Base-by-base conservation (phyloP, 768 basidiomycete species). In the Wakefieldia striispora region DNA sequence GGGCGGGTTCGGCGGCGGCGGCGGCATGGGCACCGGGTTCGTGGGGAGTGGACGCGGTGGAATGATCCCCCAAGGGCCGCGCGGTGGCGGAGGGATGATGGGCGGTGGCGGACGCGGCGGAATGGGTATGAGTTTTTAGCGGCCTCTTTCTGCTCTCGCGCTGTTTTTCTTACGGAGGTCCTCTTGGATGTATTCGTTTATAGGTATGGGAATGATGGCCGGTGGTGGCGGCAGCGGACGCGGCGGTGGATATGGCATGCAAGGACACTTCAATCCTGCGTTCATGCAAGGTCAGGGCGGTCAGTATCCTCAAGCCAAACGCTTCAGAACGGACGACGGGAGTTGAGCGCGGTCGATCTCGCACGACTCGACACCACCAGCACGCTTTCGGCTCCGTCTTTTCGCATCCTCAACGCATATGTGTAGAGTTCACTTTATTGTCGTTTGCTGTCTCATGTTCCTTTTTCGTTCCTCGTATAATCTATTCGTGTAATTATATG, bases 221-320 rank as follows among this genome's bases (percentile, higher is more conserved):
- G 63, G 68, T 41, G 76, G 70, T 21, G 75, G 75, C 38, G 40
- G 51, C 31, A 19, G 42, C 35, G 55, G 46, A 46, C 44, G 45
- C 67, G 49, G 79, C 45, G 76, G 79, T 43, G 76, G 76, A 39
- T 76, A 74, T 64, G 75, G 71, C 52, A 72, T 69, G 55, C 75
- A 75, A 59, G 84, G 85, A 14, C 84, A 88, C 70, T 82, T 85
- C 72, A 88, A 88, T 63, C 85, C 86, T 3, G 82, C 84, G 19
- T 88, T 89, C 64, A 81, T 84, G 74, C 77, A 75, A 60, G 72
- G 64, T 10, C 68, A 72, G 48, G 72, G 70, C 13, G 75, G 73
- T 19, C 69, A 70, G 50, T 71, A 67, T 53, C 70, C 64, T 35
- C 74, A 73, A 26, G 73, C 79, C 55, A 83, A 83, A 57, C 70